A percentile compares a stretch with the other conserved stretches of the same genome.
phyloP scores from a whole-genome alignment of 495 filamentous ascomycete genomes.

The Talaromyces liani region DNA sequence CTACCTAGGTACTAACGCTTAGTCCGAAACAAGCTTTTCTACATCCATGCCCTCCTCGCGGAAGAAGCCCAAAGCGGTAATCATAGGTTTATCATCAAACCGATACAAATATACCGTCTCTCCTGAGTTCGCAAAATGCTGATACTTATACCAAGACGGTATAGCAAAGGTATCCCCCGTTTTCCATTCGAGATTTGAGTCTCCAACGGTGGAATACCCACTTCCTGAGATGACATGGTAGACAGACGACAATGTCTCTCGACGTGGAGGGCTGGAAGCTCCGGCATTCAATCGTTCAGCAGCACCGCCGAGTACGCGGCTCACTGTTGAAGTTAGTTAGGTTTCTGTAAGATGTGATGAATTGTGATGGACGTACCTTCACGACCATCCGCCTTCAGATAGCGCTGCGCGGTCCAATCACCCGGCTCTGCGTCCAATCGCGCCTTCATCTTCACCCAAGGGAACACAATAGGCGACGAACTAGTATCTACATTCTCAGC shows the following conservation, averaged over 20 bases:
- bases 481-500: constrained; percentile 27
- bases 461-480: constrained; percentile 31
- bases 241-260: constrained; percentile 33
- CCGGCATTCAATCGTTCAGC: constrained; percentile 28
- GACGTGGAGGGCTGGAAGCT: constrained; percentile 16
- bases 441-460: constrained; percentile 31
- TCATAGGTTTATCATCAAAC: constrained; percentile 41
- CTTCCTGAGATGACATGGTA: constrained; percentile 33
- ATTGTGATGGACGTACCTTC: constrained; percentile 18
- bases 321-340: constrained; percentile 12
- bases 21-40: constrained; percentile 17
- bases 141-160: constrained; percentile 34
- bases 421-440: constrained; percentile 18
- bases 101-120: constrained; percentile 37
- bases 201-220: constrained; percentile 26
- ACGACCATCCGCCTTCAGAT: constrained; percentile 24
- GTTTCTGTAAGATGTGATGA: not conserved
- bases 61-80: constrained; percentile 37
- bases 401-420: constrained; percentile 20
- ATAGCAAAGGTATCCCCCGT: constrained; percentile 38
- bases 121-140: constrained; percentile 27
- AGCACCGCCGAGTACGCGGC: constrained; percentile 28
- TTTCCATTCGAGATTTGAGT: constrained; percentile 25
- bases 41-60: constrained; percentile 27
- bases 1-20: not conserved